Base-by-base conservation (phyloP, 176 grass and related monocot species). In the Ensete ventricosum region DNA sequence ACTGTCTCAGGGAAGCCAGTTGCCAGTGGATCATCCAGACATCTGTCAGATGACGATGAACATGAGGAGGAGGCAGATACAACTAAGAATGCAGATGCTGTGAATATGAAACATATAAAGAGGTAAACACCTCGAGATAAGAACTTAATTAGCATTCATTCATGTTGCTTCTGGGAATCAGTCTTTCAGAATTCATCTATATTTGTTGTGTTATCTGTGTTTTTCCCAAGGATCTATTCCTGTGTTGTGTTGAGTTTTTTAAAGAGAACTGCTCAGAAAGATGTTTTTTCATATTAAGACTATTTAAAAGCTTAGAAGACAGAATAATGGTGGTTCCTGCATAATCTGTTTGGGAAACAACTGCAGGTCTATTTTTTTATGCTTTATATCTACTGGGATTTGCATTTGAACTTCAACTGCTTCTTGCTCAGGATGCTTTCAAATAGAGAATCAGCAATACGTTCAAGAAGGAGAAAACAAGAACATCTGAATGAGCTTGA, bases 391-490 rank as follows among this genome's bases (percentile, higher is more conserved):
- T 7, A 60, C n/a, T 20, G 48, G 67, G 51, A 70, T 50, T 51
- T 70, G 17, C 9, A 5, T 20, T 34, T 34, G 51, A 51, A 50
- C 8, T 70, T 70, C 19, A 70, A 20, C 48, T 43, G 34, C 34
- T 70, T 49, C 48, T 70, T 11, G 26, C 67, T 71, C 23, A 92
- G 92, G 65, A 96, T 92, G 82, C 71, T 87, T 78, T 96, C 92
- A 14, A 96, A 96, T 57, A 69, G 89, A 52, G 89, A 96, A 78
- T 96, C 92, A 1, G 92, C 92, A 4, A 85, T 87, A 76, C 87
- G 87, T 50, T 92, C 89, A 67, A 96, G 92, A 82, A 84, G 66
- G 9, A 96, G 89, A 86, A 96, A 90, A 67, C 89, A 90, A 74
- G 89, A 84, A 87, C 89, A 89, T 84, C 23, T 86, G 24, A 89